Base-by-base conservation (phyloP, 2,329 filamentous ascomycete genomes). In the Cercospora brassicicola region DNA sequence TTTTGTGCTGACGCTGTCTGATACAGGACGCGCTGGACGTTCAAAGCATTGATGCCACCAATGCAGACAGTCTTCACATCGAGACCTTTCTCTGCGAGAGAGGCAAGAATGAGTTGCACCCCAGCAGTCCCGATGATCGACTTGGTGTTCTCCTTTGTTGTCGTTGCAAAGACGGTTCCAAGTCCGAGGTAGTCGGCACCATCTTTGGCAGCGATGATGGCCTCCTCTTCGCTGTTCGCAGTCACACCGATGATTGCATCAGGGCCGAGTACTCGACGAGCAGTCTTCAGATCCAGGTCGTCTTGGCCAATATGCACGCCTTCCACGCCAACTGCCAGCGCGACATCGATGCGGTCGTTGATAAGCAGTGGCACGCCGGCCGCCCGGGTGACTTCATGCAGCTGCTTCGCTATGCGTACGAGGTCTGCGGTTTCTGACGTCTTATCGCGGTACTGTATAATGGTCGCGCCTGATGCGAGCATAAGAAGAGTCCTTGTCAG, bases 301-400 rank as follows among this genome's bases (percentile, higher is more conserved):
- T 97, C 94, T 82, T 98, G 94, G 6, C 95, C 95, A 60, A 98
- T 87, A 79, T 98, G 95, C 8, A 97, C 93, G 56, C 95, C 95
- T 81, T 97, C 94, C 66, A 92, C 95, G 11, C 89, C 91, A 53
- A 94, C 87, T 13, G 93, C 93, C 18, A 93, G 85, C 8, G 93
- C 94, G 28, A 98, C 92, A 78, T 97, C 94, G 5, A 97, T 87
- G 11, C 94, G 89, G 78, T 98, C 95, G 78, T 98, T 98, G 82
- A 98, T 93, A 64, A 98, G 83, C 66, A 98, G 85, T 31, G 94
- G 94, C 2, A 97, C 88, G 15, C 84, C 84, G 76, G 91, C 84
- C 57, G 83, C 83, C 71, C 83, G 83, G 20, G 93, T 94, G 70
- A 95, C 82, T 42, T 82, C 79, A 78, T 96, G 93, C 61, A 98